Percentiles rank a stretch among this genome's conserved stretches.
Evolutionary conservation across 1,284 basidiomycete genomes (phyloP).

Genomic region (Microbotryomycetes sp.): DNA sequence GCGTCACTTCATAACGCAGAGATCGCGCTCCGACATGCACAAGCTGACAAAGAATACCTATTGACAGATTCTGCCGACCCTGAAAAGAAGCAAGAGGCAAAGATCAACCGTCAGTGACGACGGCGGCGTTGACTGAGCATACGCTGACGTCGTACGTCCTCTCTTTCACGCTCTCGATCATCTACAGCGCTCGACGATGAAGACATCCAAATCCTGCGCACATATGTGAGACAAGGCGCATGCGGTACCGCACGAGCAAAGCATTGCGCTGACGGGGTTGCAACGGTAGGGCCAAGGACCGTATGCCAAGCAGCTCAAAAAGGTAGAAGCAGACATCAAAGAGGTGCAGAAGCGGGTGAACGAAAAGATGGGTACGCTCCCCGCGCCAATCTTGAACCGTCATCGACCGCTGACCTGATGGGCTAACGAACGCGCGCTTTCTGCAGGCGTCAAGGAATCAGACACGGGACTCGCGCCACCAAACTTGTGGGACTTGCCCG

Average conservation of each 20-base stretch:
- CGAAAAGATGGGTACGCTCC: slow-evolving; percentile 73
- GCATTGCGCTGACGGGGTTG: not conserved
- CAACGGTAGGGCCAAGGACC: slow-evolving; percentile 99
- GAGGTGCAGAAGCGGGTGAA: slow-evolving; percentile 96
- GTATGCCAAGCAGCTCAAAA: slow-evolving; percentile 82
- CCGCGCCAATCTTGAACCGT: not conserved
- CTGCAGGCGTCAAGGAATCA: slow-evolving; percentile 73
- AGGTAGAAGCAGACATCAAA: slow-evolving; percentile 86
- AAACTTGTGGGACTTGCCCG: slow-evolving; percentile 54
- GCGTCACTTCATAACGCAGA: slow-evolving; percentile 37
- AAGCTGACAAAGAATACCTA: no score
- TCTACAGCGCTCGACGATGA: slow-evolving; percentile 82
- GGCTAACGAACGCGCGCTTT: slow-evolving; percentile 36
- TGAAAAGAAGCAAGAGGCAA: slow-evolving; percentile 78
- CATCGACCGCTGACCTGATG: not conserved
- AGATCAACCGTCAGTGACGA: slow-evolving; percentile 80
- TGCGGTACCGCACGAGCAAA: no score
- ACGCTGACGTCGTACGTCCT: not conserved
- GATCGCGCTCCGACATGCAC: no score
- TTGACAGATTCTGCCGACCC: slow-evolving; percentile 57
- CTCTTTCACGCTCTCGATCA: not conserved
- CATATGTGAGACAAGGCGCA: slow-evolving; percentile 64
- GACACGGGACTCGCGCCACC: slow-evolving; percentile 96
- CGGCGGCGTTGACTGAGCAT: not conserved
- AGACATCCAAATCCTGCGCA: slow-evolving; percentile 98